phyloP scores from a whole-genome alignment of 352 stramenopile species.

The Phytopythium kandeliae region DNA sequence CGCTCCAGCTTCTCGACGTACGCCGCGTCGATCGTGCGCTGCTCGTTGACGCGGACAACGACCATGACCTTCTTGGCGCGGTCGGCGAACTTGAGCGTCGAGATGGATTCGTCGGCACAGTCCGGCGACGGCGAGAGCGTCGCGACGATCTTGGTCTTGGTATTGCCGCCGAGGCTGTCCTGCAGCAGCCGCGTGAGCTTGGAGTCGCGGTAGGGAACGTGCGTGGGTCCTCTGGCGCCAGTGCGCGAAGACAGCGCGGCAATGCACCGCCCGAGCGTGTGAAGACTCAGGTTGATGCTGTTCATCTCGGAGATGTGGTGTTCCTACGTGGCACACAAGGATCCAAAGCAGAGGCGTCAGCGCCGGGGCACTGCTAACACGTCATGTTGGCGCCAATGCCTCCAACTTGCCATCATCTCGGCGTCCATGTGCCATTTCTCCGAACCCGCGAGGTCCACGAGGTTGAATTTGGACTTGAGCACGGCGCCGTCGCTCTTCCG shows the following conservation, averaged over 20 bases:
- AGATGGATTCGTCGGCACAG: conserved; percentile 90
- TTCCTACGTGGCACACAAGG: conserved; percentile 15
- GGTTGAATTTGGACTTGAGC: conserved; percentile 92
- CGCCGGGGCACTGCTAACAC: too few species aligned
- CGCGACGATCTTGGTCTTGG: conserved; percentile 90
- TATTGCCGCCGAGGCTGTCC: conserved; percentile 85
- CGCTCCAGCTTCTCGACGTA: conserved; percentile 85
- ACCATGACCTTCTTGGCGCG: conserved; percentile 90
- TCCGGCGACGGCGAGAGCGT: conserved; percentile 83
- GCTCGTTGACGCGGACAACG: conserved; percentile 78
- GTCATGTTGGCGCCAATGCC: too few species aligned
- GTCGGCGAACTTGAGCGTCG: conserved; percentile 93
- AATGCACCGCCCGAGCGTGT: conserved; percentile 89
- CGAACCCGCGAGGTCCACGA: conserved; percentile 92
- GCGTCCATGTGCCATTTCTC: conserved; percentile 90
- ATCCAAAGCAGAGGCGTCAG: background rate
- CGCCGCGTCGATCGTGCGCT: conserved; percentile 77
- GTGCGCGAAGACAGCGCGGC: conserved; percentile 57
- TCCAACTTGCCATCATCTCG: conserved; percentile 60
- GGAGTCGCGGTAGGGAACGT: conserved; percentile 92
- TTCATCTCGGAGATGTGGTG: conserved; percentile 91
- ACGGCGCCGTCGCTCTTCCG: conserved; percentile 50
- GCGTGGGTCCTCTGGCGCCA: conserved; percentile 14
- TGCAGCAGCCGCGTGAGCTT: conserved; percentile 92
- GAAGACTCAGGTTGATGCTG: conserved; percentile 92